Evolutionary conservation across 2,329 filamentous ascomycete genomes (phyloP).

Genomic region (Penicillium verrucosum): DNA sequence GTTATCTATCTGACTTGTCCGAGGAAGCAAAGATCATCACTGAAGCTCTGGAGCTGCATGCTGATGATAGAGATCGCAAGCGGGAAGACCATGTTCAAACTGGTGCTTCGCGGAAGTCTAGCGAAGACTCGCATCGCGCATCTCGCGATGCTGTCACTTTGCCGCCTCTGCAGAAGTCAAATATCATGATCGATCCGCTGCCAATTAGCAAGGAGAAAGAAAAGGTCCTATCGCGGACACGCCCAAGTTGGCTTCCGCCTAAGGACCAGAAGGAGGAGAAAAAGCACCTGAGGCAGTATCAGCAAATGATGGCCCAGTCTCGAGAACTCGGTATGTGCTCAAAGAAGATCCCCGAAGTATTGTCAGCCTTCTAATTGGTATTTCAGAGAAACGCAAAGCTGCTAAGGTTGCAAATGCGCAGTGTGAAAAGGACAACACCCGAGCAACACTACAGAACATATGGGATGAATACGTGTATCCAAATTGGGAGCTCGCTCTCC

Average conservation of each 20-base stretch:
- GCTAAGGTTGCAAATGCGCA: slow-evolving; percentile 47
- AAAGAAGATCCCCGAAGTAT: background rate
- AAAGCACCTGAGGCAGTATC: slow-evolving; percentile 73
- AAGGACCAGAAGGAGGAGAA: slow-evolving; percentile 85
- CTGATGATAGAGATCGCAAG: slow-evolving; percentile 47
- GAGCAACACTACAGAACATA: slow-evolving; percentile 55
- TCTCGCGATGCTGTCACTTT: slow-evolving; percentile 47
- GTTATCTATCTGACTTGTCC: slow-evolving; percentile 56
- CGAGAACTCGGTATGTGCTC: slow-evolving; percentile 52
- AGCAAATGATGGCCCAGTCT: slow-evolving; percentile 63
- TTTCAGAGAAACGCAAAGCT: slow-evolving; percentile 49
- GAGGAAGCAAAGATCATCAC: slow-evolving; percentile 60
- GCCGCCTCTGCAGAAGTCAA: slow-evolving; percentile 60
- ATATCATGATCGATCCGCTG: slow-evolving; percentile 64
- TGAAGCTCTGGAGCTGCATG: slow-evolving; percentile 57
- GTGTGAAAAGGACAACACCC: slow-evolving; percentile 51
- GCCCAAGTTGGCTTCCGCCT: slow-evolving; percentile 64
- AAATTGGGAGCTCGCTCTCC: slow-evolving; percentile 56
- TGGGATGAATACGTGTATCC: slow-evolving; percentile 62
- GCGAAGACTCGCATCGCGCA: slow-evolving; percentile 37
- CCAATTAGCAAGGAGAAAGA: slow-evolving; percentile 66
- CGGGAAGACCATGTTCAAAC: slow-evolving; percentile 49
- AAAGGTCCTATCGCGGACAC: slow-evolving; percentile 62
- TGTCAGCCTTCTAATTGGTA: background rate
- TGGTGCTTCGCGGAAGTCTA: slow-evolving; percentile 39